Conservation (phyloP, 768 basidiomycete species). For the Phylloporus sp. region DNA sequence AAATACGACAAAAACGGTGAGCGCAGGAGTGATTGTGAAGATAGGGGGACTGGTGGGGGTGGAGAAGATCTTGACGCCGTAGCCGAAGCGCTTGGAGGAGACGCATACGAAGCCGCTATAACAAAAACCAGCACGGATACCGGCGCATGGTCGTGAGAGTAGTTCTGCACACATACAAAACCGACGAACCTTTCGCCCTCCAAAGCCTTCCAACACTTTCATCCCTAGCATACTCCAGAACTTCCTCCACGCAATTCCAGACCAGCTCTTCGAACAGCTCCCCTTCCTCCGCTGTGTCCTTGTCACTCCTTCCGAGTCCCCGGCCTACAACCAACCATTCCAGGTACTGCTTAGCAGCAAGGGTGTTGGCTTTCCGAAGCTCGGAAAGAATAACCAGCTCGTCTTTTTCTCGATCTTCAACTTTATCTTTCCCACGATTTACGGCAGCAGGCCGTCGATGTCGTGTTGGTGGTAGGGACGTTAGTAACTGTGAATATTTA, state of each 20-base stretch:
- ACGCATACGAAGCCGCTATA: conserved; percentile 52
- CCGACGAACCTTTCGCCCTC: conserved; percentile 60
- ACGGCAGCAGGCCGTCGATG: conserved; percentile 19
- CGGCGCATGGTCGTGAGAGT: background rate
- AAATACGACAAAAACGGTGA: conserved; percentile 59
- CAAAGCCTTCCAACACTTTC: conserved; percentile 59
- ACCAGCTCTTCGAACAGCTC: conserved; percentile 68
- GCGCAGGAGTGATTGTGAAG: conserved; percentile 8
- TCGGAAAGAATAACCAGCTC: conserved; percentile 29
- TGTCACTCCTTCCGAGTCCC: conserved; percentile 32
- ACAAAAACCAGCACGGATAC: background rate
- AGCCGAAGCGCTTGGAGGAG: conserved; percentile 19
- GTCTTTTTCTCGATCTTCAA: conserved; percentile 22
- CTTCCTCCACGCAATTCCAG: conserved; percentile 47
- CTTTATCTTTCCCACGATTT: conserved; percentile 21
- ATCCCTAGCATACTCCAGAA: conserved; percentile 45
- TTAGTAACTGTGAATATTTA: conserved; percentile 22
- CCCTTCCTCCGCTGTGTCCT: conserved; percentile 15
- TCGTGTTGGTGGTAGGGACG: conserved; percentile 14
- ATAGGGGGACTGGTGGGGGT: background rate
- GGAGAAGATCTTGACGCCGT: background rate
- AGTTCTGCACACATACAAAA: background rate
- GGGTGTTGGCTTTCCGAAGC: conserved; percentile 15
- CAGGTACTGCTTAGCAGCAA: conserved; percentile 66
- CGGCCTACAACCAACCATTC: conserved; percentile 77